Evolutionary conservation across 805 yeast species (phyloP), one percentile per base, ranked within the genome.

Genomic region (Ogataea allantospora): DNA sequence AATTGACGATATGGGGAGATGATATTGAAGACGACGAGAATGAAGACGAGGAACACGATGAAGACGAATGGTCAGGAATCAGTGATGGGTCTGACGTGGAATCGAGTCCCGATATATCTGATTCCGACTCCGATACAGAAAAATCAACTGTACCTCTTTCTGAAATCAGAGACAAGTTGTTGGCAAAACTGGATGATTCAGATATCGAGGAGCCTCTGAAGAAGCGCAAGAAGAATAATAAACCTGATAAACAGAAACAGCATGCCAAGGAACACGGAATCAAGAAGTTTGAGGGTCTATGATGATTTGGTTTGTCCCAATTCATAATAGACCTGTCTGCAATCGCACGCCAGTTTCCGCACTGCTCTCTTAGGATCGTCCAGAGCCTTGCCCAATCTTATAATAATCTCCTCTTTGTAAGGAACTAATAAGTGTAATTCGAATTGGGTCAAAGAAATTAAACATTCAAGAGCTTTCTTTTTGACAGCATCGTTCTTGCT

Each of bases 341-440:
- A 77, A 49, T 83, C 88, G 36, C 84, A 80, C 6, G 91, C 83
- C 35, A 77, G 70, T 55, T 78, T 82, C 54, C 99, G 75, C 2
- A 91, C 86, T 2, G 61, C 64, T 58, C 99, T 74, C 54, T 71
- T 81, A 32, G 70, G 71, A 58, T 91, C 96, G 48, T 83, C 93
- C 46, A 93, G 65, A 0, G 74, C 79, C 1, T 53, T 56, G 1
- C 64, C 66, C 30, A 85, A 62, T 10, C 66, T 69, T 13, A 51
- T 58, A 24, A 85, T 65, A 8, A 86, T 65, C 8, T 57, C 60
- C 4, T 55, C 55, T 54, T 73, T 77, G 52, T 70, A 82, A 5
- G 81, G 79, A 15, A 74, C 63, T 37, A 83, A 51, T 13, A 65
- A 53, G 12, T 61, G 63, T 38, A 67, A 43, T 34, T 70, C 60